Percentiles rank a stretch among this genome's conserved stretches.
phyloP scores from a whole-genome alignment of 2,329 filamentous ascomycete species.

The Ceratocystis destructans region DNA sequence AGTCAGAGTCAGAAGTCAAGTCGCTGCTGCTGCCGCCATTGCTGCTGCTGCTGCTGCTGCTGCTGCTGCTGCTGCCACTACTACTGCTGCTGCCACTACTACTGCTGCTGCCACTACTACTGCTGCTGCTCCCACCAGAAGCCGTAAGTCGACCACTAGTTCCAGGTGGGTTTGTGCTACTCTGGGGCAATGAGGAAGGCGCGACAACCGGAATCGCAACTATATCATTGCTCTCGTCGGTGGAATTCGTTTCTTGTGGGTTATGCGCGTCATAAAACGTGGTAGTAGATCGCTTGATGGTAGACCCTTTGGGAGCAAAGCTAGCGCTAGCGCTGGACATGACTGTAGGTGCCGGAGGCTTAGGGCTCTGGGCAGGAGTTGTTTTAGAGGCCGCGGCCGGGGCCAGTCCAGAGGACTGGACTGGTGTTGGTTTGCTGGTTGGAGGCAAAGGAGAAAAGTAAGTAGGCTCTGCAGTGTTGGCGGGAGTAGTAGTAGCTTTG shows the following conservation, averaged over 20 bases:
- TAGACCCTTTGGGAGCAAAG: background rate
- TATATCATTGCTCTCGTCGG: background rate
- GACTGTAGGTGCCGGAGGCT: background rate
- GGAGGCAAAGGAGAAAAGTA: background rate
- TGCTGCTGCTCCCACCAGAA: background rate
- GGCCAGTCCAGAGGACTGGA: too few species aligned
- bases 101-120: background rate
- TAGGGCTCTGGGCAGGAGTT: background rate
- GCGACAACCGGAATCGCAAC: background rate
- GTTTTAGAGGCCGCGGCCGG: background rate
- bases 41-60: background rate
- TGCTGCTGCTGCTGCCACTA: background rate
- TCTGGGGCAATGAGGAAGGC: background rate
- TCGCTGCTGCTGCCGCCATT: background rate
- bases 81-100: background rate
- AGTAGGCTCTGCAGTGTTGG: background rate
- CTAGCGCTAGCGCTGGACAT: background rate
- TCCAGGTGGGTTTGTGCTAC: background rate
- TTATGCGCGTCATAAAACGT: background rate
- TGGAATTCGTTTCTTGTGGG: background rate
- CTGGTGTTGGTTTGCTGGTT: background rate
- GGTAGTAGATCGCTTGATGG: background rate
- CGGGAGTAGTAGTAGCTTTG: background rate
- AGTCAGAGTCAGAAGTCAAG: background rate
- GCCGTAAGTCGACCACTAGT: background rate